These are phyloP conservation scores for Hemisphaericaspora subhashii DNA, from an alignment of 1,139 yeast genomes.

Conservation along the genomic window DNA sequence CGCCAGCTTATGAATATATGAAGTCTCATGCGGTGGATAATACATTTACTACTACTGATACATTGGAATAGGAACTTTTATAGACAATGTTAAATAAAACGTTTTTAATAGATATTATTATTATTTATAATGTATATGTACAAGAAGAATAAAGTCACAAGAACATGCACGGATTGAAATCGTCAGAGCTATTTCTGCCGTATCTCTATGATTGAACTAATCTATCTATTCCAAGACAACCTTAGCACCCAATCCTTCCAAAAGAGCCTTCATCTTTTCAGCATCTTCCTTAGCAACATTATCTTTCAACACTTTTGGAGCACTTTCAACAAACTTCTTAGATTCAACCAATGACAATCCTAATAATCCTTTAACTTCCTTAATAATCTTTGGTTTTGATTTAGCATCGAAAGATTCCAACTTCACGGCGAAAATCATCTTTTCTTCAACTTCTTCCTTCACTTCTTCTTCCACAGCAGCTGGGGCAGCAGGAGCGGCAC, in stretches of 20 bases:
- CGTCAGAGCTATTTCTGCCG: too few species aligned
- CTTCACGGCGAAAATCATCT: constrained; percentile 89
- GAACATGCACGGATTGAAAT: too few species aligned
- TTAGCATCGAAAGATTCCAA: constrained; percentile 93
- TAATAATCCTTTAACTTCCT: constrained; percentile 89
- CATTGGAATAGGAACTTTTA: neutral
- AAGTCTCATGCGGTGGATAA: neutral
- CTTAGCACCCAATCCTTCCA: constrained; percentile 96
- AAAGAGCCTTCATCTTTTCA: constrained; percentile 85
- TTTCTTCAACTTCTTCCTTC: constrained; percentile 82
- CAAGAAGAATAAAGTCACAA: constrained; percentile 4
- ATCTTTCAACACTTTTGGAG: constrained; percentile 90
- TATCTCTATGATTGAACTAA: too few species aligned
- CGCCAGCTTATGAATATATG: neutral
- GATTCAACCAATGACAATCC: constrained; percentile 95
- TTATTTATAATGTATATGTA: constrained; percentile 4
- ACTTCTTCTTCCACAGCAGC: constrained; percentile 75
- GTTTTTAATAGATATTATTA: neutral
- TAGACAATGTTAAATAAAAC: neutral
- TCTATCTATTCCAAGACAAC: constrained; percentile 69
- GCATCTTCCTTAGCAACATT: constrained; percentile 88
- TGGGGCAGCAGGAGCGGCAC: constrained; percentile 70
- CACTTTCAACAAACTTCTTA: constrained; percentile 95
- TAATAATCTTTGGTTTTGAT: constrained; percentile 95
- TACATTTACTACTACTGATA: neutral